phyloP scores from a whole-genome alignment of 208 protist genomes.

The Crithidia expoeki region DNA sequence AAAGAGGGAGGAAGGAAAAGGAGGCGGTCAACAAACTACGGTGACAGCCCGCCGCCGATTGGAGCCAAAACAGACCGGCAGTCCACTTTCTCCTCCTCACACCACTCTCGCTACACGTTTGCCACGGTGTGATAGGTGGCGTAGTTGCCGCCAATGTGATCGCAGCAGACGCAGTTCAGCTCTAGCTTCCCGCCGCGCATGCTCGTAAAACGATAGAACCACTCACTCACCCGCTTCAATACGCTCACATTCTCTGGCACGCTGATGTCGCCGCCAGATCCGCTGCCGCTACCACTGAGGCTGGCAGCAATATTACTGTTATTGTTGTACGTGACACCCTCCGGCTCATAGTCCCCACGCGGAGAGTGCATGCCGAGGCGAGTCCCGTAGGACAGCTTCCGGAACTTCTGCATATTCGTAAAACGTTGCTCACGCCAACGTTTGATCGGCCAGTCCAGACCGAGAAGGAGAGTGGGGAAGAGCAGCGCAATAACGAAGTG shows the following conservation, averaged over 20 bases:
- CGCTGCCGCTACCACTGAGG: neutral
- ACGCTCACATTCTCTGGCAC: slow-evolving; percentile 17
- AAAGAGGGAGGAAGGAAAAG: too few species aligned
- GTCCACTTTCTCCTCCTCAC: slow-evolving; percentile 6
- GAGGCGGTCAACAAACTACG: too few species aligned
- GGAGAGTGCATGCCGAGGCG: slow-evolving; percentile 93
- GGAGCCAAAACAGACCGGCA: too few species aligned
- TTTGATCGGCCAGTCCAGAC: slow-evolving; percentile 86
- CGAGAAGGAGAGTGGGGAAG: slow-evolving; percentile 73
- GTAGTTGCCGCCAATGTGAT: slow-evolving; percentile 90
- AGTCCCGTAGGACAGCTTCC: slow-evolving; percentile 87
- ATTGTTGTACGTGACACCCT: slow-evolving; percentile 55
- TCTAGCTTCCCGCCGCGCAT: slow-evolving; percentile 79
- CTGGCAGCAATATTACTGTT: slow-evolving; percentile 6
- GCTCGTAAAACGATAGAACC: slow-evolving; percentile 80
- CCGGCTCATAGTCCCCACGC: slow-evolving; percentile 88
- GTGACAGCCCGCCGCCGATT: too few species aligned
- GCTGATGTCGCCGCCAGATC: slow-evolving; percentile 13
- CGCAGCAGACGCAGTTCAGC: slow-evolving; percentile 90
- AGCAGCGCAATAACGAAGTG: slow-evolving; percentile 67
- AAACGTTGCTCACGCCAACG: slow-evolving; percentile 78
- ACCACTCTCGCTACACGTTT: slow-evolving; percentile 9
- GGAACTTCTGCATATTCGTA: slow-evolving; percentile 89
- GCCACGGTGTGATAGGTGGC: slow-evolving; percentile 70
- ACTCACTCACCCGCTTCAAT: slow-evolving; percentile 61